A percentile compares a stretch with the other conserved stretches of the same genome.
Evolutionary conservation across 177 flowering plant species (phyloP).

Genomic region (Vitis hybrid): DNA sequence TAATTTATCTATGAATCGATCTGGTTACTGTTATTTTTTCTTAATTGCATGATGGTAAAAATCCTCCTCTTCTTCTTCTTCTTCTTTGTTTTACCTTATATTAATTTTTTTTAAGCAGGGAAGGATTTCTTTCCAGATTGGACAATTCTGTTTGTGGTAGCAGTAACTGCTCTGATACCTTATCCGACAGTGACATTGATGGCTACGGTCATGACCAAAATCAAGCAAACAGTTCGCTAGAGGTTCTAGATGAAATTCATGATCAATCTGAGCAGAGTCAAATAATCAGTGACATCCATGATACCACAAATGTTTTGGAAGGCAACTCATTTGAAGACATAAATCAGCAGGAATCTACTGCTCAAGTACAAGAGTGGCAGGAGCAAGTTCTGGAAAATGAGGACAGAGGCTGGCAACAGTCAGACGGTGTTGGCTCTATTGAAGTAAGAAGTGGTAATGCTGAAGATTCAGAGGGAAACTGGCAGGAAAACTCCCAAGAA

Average conservation of each 20-base stretch:
- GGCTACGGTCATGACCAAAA: conserved; percentile 23
- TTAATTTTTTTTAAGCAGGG: conserved; percentile 45
- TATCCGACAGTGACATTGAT: conserved; percentile 25
- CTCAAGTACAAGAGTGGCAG: conserved; percentile 40
- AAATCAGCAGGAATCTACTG: conserved; percentile 33
- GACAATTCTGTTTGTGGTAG: conserved; percentile 64
- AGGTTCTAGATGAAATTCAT: conserved; percentile 10
- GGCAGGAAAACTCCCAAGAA: conserved; percentile 43
- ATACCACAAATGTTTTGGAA: conserved; percentile 24
- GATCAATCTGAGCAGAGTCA: conserved; percentile 27
- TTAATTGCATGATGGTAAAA: no score
- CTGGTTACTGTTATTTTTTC: no score
- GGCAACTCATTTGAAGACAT: conserved; percentile 18
- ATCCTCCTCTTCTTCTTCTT: no score
- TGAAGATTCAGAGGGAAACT: conserved; percentile 34
- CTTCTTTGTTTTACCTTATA: background rate
- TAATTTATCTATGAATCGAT: no score
- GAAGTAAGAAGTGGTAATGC: conserved; percentile 39
- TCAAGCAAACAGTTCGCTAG: conserved; percentile 16
- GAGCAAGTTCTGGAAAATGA: conserved; percentile 47
- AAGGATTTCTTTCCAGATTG: conserved; percentile 71
- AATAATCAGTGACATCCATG: conserved; percentile 30
- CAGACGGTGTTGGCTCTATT: conserved; percentile 30
- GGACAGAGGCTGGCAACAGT: conserved; percentile 36
- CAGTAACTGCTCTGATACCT: conserved; percentile 32